Conservation (phyloP, 371 early-diverging fungal genomes). For the Mortierella sp. region DNA sequence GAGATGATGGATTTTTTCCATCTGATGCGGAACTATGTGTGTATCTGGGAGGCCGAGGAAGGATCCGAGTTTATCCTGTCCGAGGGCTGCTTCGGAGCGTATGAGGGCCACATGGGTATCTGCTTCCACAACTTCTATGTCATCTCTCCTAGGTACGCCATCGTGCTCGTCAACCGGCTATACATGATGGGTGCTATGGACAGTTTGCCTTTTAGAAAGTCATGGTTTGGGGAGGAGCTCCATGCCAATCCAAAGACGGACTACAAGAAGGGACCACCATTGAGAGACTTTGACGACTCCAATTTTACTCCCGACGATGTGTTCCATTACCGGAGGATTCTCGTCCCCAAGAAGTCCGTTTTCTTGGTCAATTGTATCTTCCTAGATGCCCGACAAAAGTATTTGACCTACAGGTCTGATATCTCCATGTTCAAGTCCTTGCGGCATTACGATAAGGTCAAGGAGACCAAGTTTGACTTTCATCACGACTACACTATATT, state of each 20-base stretch:
- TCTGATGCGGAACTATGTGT: slow-evolving; percentile 1
- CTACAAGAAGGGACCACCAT: slow-evolving; percentile 7
- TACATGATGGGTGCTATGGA: too few relatives aligned
- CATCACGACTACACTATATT: slow-evolving; percentile 16
- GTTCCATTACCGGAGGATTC: slow-evolving; percentile 26
- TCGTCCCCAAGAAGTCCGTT: slow-evolving; percentile 22
- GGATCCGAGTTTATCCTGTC: slow-evolving; percentile 35
- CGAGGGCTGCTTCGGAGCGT: slow-evolving; percentile 20
- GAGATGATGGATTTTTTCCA: slow-evolving; percentile 12
- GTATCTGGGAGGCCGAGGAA: slow-evolving; percentile 32
- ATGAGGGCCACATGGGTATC: slow-evolving; percentile 6
- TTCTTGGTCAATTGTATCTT: slow-evolving; percentile 30
- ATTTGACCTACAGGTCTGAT: slow-evolving; percentile 18
- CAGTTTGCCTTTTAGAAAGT: too few relatives aligned
- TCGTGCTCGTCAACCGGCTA: slow-evolving; percentile 25
- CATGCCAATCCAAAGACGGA: slow-evolving; percentile 7
- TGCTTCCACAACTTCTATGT: slow-evolving; percentile 19
- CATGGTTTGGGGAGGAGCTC: slow-evolving; percentile 19
- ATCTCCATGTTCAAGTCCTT: slow-evolving; percentile 16
- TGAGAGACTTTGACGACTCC: not conserved
- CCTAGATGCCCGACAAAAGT: slow-evolving; percentile 15
- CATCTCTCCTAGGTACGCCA: slow-evolving; percentile 16
- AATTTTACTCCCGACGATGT: slow-evolving; percentile 20
- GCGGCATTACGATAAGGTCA: slow-evolving; percentile 10
- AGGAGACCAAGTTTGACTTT: not conserved